These are phyloP conservation scores for Isabelozyma rhagii DNA, from an alignment of 805 yeast genomes.

Conservation along the genomic window DNA sequence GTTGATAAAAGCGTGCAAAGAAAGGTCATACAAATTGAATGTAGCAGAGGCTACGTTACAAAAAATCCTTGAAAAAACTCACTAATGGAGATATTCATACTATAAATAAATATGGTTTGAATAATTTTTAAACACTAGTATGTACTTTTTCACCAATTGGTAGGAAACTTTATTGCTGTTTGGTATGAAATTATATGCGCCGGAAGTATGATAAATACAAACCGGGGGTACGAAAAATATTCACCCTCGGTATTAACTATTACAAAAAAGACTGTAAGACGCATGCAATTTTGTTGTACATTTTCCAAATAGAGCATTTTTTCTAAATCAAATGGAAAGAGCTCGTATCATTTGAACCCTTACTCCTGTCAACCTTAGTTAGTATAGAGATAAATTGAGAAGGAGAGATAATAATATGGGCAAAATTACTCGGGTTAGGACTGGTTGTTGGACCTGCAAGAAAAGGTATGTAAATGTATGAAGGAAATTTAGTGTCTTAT, in stretches of 20 bases:
- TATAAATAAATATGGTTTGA: not conserved
- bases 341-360: too few species aligned
- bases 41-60: not conserved
- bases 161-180: not conserved
- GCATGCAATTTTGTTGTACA: too few species aligned
- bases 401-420: slow-evolving; percentile 12
- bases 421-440: slow-evolving; percentile 49
- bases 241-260: not conserved
- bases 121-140: not conserved
- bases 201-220: not conserved
- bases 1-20: not conserved
- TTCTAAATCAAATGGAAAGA: too few species aligned
- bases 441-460: slow-evolving; percentile 60
- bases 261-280: not conserved
- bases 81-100: not conserved
- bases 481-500: not conserved
- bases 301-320: too few species aligned
- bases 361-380: too few species aligned
- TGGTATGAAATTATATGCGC: not conserved
- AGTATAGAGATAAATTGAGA: not conserved
- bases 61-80: not conserved
- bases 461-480: slow-evolving; percentile 31
- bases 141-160: not conserved
- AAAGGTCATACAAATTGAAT: not conserved
- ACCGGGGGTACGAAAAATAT: not conserved